Conservation (phyloP, 2,329 filamentous ascomycete genomes). For the Stagonosporopsis rhizophila region DNA sequence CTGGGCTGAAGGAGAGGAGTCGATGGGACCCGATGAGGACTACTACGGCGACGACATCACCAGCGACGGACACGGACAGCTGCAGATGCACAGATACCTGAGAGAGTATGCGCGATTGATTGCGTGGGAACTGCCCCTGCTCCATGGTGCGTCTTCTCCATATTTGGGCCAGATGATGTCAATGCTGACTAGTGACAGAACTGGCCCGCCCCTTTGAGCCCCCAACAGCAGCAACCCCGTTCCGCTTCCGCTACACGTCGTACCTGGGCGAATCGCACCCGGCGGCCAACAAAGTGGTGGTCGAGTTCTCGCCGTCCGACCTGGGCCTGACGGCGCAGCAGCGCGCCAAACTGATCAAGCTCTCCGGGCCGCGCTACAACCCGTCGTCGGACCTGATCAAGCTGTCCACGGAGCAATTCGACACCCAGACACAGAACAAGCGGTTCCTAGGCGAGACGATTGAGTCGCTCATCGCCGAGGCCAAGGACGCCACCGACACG, state of each 20-base stretch:
- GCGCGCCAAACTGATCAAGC: slow-evolving; percentile 82
- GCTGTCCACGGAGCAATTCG: slow-evolving; percentile 89
- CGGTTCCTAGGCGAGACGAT: slow-evolving; percentile 86
- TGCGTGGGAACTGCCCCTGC: slow-evolving; percentile 94
- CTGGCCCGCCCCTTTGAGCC: slow-evolving; percentile 78
- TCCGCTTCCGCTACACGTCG: slow-evolving; percentile 95
- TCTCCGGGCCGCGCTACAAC: slow-evolving; percentile 86
- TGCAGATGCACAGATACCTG: slow-evolving; percentile 87
- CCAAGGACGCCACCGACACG: slow-evolving; percentile 76
- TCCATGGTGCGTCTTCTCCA: slow-evolving; percentile 71
- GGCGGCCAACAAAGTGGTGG: slow-evolving; percentile 89
- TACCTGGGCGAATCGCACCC: slow-evolving; percentile 96
- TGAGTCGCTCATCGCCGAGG: slow-evolving; percentile 73
- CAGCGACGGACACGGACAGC: slow-evolving; percentile 80
- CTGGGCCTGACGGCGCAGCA: slow-evolving; percentile 73
- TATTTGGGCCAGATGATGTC: too few species aligned
- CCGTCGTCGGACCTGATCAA: slow-evolving; percentile 80
- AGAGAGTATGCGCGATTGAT: slow-evolving; percentile 86
- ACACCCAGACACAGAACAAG: slow-evolving; percentile 94
- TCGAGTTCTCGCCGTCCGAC: slow-evolving; percentile 82
- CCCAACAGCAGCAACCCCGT: slow-evolving; percentile 49
- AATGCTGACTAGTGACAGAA: slow-evolving; percentile 60
- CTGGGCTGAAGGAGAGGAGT: slow-evolving; percentile 52
- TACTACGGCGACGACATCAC: slow-evolving; percentile 86
- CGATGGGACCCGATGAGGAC: slow-evolving; percentile 65